Conservation (phyloP, 148 eudicot genomes). For the Persicaria tinctoria region DNA sequence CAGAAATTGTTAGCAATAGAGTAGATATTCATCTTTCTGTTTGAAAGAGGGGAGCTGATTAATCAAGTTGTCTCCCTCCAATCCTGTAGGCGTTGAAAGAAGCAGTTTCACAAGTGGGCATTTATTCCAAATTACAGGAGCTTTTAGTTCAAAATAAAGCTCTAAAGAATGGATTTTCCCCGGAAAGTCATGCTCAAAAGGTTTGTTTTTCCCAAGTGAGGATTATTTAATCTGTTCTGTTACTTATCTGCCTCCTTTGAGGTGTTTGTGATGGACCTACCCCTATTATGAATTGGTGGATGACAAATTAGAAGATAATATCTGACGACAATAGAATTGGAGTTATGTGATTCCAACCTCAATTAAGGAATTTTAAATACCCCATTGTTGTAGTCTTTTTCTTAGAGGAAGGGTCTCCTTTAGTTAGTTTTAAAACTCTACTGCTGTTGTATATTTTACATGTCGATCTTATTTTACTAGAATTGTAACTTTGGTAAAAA, state of each 20-base stretch:
- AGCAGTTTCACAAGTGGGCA: conserved; percentile 31
- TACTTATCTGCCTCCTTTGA: background rate
- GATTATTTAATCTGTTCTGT: background rate
- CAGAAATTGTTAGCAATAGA: no score
- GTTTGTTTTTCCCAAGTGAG: conserved; percentile 17
- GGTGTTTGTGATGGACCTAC: background rate
- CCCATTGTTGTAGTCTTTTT: no score
- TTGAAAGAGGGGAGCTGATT: no score
- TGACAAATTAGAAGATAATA: background rate
- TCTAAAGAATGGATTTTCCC: conserved; percentile 38
- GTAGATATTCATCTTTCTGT: no score
- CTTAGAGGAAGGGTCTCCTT: no score
- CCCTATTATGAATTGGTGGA: background rate
- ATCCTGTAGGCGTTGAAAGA: conserved; percentile 39
- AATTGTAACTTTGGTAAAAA: background rate
- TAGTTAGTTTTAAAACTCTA: background rate
- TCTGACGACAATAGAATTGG: background rate
- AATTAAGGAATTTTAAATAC: no score
- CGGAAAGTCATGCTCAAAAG: conserved; percentile 42
- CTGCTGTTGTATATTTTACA: background rate
- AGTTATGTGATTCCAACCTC: background rate
- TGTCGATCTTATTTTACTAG: background rate
- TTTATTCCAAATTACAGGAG: conserved; percentile 42
- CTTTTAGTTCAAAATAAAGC: conserved; percentile 42
- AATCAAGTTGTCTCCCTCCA: background rate